phyloP scores from a whole-genome alignment of 495 filamentous ascomycete genomes.

The Xylaria venustula region DNA sequence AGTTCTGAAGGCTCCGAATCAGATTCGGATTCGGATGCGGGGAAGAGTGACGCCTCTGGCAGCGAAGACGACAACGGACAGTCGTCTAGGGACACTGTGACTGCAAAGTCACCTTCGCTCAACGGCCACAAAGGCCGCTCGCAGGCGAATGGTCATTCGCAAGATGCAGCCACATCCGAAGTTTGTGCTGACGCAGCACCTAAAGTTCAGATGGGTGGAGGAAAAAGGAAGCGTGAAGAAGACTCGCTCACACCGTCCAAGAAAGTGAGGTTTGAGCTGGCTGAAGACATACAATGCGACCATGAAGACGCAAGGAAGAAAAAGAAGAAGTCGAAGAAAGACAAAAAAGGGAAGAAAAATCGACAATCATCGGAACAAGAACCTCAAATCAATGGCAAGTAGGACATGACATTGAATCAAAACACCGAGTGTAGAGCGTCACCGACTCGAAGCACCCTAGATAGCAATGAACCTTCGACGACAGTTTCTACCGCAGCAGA shows the following conservation, averaged over 20 bases:
- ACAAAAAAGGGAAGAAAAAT: not conserved
- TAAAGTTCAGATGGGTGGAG: not conserved
- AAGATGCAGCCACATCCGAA: not conserved
- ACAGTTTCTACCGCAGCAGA: not conserved
- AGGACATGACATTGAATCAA: conserved; percentile 16
- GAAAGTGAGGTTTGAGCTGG: not conserved
- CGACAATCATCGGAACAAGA: not conserved
- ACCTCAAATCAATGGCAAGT: conserved; percentile 9
- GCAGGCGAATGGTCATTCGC: not conserved
- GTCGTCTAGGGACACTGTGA: not conserved
- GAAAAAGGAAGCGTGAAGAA: not conserved
- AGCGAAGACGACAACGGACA: not conserved
- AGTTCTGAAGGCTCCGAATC: not conserved
- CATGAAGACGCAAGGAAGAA: too few relatives aligned
- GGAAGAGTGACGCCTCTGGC: too few relatives aligned
- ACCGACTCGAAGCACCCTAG: not conserved
- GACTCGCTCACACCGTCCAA: not conserved
- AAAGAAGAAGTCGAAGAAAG: not conserved
- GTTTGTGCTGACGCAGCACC: not conserved
- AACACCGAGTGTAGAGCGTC: not conserved
- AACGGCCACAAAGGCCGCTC: not conserved
- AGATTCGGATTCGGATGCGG: not conserved
- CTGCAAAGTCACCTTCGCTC: not conserved
- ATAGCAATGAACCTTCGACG: too few relatives aligned
- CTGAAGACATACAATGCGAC: not conserved